These are phyloP conservation scores for Biscutella laevigata DNA, from an alignment of 441 rosid species.

Conservation along the genomic window DNA sequence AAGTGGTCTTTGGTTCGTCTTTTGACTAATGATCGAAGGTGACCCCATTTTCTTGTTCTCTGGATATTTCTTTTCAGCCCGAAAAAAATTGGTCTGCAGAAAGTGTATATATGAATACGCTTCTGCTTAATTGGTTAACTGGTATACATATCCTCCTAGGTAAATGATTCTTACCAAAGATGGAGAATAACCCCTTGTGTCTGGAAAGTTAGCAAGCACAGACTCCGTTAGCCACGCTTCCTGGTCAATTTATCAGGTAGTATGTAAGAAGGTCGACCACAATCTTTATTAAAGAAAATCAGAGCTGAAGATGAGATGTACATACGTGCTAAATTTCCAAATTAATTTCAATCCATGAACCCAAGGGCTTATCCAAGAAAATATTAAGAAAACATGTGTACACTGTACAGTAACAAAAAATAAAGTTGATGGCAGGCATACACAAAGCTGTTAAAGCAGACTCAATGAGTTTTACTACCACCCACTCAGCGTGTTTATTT, in stretches of 20 bases:
- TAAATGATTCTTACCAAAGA: conserved; percentile 52
- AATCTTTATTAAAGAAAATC: conserved; percentile 9
- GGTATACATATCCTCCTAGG: neutral
- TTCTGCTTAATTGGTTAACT: conserved; percentile 4
- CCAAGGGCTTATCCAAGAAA: conserved; percentile 1
- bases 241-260: conserved; percentile 44
- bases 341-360: neutral
- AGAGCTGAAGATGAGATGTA: neutral
- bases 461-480: conserved; percentile 2
- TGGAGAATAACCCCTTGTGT: conserved; percentile 72
- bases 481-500: conserved; percentile 5
- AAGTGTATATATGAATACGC: conserved; percentile 17
- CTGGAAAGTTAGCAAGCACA: conserved; percentile 67
- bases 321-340: neutral
- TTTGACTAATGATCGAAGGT: conserved; percentile 25
- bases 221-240: conserved; percentile 81
- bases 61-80: conserved; percentile 44
- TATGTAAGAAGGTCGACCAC: conserved; percentile 26
- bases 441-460: conserved; percentile 8
- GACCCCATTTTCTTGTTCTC: conserved; percentile 38
- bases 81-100: conserved; percentile 57
- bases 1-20: conserved; percentile 45
- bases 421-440: neutral
- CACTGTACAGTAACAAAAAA: neutral
- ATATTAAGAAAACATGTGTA: neutral